Percentiles rank a stretch among this genome's conserved stretches.
Conservation (phyloP, 352 stramenopile species). For the Pythium scleroteichum region DNA sequence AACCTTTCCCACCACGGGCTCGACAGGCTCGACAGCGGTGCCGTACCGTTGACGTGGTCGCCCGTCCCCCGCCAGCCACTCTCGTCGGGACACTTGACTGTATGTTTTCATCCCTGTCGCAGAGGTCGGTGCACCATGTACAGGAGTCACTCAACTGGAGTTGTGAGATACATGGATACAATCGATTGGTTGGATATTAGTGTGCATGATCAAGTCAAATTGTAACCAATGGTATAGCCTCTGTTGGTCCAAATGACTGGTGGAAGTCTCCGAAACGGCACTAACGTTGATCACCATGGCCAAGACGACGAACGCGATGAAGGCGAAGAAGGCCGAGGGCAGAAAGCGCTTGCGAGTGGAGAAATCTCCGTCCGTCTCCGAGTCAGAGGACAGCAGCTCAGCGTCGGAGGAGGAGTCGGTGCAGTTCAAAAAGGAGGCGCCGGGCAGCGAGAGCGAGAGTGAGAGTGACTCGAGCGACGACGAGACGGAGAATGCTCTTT, state of each 20-base stretch:
- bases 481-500: conserved; percentile 78
- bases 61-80: no score
- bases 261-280: conserved; percentile 25
- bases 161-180: no score
- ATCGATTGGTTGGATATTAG: not conserved
- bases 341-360: conserved; percentile 43
- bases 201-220: not conserved
- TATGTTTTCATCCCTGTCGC: no score
- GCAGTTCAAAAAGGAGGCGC: conserved; percentile 3
- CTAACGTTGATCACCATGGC: conserved; percentile 20
- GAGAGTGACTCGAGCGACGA: conserved; percentile 27
- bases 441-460: conserved; percentile 10
- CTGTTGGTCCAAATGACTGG: conserved; percentile 20
- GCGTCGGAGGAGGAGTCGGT: conserved; percentile 12
- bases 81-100: no score
- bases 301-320: conserved; percentile 17
- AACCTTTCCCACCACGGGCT: no score
- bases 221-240: conserved; percentile 1
- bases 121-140: no score
- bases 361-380: conserved; percentile 4
- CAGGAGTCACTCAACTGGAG: no score
- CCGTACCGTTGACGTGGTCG: no score
- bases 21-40: no score
- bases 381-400: conserved; percentile 10
- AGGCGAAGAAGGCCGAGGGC: conserved; percentile 25